phyloP scores from a whole-genome alignment of 345 rosid species.

The Gynandropsis gynandra region DNA sequence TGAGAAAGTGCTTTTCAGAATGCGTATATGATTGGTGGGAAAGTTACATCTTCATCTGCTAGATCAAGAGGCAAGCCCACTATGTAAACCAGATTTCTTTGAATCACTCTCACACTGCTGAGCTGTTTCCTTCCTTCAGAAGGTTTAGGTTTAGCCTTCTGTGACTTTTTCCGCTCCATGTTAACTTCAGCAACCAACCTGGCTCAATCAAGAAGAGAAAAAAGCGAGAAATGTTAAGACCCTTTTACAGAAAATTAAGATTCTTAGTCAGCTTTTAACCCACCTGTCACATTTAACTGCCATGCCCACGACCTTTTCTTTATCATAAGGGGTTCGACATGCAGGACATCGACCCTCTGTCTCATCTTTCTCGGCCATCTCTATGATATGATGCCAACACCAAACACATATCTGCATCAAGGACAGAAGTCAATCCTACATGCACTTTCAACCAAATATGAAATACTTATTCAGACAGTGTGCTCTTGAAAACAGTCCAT shows the following conservation, averaged over 20 bases:
- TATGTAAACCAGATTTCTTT: slow-evolving; percentile 84
- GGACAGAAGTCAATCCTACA: neutral
- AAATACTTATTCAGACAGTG: too few species aligned
- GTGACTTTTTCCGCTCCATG: slow-evolving; percentile 68
- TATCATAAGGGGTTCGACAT: slow-evolving; percentile 81
- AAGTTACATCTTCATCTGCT: slow-evolving; percentile 81
- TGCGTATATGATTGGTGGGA: slow-evolving; percentile 2
- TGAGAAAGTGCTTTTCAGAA: slow-evolving; percentile 4
- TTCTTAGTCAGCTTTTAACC: neutral
- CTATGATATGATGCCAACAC: slow-evolving; percentile 97
- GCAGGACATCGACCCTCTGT: slow-evolving; percentile 91
- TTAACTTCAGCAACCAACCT: slow-evolving; percentile 62
- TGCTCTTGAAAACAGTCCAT: too few species aligned
- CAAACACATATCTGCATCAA: slow-evolving; percentile 75
- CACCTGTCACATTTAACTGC: slow-evolving; percentile 78
- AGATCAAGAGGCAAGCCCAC: slow-evolving; percentile 85
- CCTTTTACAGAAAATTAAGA: neutral
- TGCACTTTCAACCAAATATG: neutral
- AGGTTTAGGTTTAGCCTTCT: slow-evolving; percentile 59
- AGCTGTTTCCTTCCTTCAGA: slow-evolving; percentile 80
- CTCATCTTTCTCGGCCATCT: slow-evolving; percentile 94
- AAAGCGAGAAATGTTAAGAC: neutral
- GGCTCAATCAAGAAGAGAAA: neutral
- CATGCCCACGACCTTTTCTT: slow-evolving; percentile 84
- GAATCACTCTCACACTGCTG: slow-evolving; percentile 81